Evolutionary conservation across 2,329 filamentous ascomycete genomes (phyloP).

Genomic region (Graphilbum sp.): DNA sequence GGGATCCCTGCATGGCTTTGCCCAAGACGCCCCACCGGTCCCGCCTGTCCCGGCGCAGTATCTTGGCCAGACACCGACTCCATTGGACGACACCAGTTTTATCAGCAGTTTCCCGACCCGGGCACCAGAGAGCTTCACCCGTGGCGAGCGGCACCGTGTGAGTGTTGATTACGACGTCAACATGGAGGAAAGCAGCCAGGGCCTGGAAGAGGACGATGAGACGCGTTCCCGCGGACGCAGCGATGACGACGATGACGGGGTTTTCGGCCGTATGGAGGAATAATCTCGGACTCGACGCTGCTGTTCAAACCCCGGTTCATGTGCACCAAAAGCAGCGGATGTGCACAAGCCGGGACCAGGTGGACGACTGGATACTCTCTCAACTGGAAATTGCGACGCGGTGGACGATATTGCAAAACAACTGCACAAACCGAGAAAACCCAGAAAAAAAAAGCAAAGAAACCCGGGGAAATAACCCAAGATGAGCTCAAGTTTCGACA

Average conservation of each 20-base stretch:
- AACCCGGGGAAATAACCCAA: not conserved
- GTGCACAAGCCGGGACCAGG: not conserved
- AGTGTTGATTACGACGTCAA: conserved; percentile 36
- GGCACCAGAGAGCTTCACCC: conserved; percentile 50
- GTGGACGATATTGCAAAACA: not conserved
- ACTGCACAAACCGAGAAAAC: not conserved
- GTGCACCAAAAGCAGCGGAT: too few species aligned
- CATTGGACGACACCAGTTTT: conserved; percentile 42
- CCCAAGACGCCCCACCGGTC: conserved; percentile 67
- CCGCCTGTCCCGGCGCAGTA: conserved; percentile 74
- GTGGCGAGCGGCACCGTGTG: conserved; percentile 26
- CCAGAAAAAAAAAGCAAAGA: conserved; percentile 3
- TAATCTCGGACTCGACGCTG: conserved; percentile 20
- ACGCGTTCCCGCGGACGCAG: conserved; percentile 44
- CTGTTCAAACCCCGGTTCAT: not conserved
- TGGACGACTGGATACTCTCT: not conserved
- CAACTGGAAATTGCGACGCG: not conserved
- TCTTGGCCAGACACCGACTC: conserved; percentile 35
- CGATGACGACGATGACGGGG: conserved; percentile 85
- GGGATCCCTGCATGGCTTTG: conserved; percentile 25
- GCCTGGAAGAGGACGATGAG: conserved; percentile 47
- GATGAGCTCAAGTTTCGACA: not conserved
- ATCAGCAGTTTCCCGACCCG: conserved; percentile 45
- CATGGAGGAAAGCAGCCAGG: conserved; percentile 50
- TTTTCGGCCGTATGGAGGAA: conserved; percentile 95